Conservation (phyloP, 2,329 filamentous ascomycete genomes). For the Xylariaceae sp. region DNA sequence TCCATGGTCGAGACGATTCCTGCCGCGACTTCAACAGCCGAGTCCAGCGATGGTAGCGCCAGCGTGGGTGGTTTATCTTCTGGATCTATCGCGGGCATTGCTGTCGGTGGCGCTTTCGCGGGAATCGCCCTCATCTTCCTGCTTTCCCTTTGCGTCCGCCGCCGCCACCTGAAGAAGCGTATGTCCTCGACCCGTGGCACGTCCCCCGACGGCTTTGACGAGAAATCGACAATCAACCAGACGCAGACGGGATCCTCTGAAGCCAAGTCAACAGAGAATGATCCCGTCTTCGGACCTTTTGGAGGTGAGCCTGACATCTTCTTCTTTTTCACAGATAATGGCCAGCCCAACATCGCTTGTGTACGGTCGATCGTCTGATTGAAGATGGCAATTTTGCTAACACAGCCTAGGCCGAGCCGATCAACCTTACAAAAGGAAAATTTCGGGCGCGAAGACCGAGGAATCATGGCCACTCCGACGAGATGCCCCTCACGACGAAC, state of each 20-base stretch:
- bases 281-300: slow-evolving; percentile 38
- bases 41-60: not conserved
- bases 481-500: not conserved
- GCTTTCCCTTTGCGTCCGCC: slow-evolving; percentile 18
- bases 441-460: not conserved
- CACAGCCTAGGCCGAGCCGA: slow-evolving; percentile 3
- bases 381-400: not conserved
- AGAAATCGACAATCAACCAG: slow-evolving; percentile 8
- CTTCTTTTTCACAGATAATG: not conserved
- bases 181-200: slow-evolving; percentile 9
- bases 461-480: slow-evolving; percentile 7
- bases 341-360: not conserved
- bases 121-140: slow-evolving; percentile 13
- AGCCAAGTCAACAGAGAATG: not conserved
- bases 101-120: slow-evolving; percentile 12
- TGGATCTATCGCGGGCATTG: slow-evolving; percentile 15
- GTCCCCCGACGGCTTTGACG: not conserved
- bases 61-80: not conserved
- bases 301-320: slow-evolving; percentile 37
- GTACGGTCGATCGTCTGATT: not conserved
- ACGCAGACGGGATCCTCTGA: not conserved
- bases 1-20: slow-evolving; percentile 1
- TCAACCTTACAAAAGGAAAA: not conserved
- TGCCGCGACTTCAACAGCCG: slow-evolving; percentile 1
- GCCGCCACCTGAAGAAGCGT: slow-evolving; percentile 17